A percentile compares a stretch with the other conserved stretches of the same genome.
These are phyloP conservation scores for Nemophila menziesii DNA, from an alignment of 257 asterid genomes.

Conservation along the genomic window DNA sequence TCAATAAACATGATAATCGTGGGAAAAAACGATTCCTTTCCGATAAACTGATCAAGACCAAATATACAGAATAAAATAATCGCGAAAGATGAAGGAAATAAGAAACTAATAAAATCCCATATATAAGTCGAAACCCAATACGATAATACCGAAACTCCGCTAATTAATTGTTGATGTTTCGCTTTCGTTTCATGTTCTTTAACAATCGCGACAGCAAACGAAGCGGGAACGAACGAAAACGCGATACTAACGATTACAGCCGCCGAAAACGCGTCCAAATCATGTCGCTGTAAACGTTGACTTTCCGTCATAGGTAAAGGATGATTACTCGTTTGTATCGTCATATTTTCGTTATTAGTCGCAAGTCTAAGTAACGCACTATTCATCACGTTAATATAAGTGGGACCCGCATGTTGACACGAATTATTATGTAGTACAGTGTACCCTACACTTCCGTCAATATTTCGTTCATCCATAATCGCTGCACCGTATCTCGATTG, in stretches of 20 bases:
- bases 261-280: constrained; percentile 90
- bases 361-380: constrained; percentile 89
- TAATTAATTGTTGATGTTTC: constrained; percentile 89
- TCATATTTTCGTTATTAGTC: constrained; percentile 68
- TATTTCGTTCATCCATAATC: constrained; percentile 64
- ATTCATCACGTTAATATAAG: constrained; percentile 74
- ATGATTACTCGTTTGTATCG: constrained; percentile 79
- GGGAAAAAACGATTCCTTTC: constrained; percentile 59
- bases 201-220: constrained; percentile 95
- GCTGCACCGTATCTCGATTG: constrained; percentile 98
- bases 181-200: constrained; percentile 99
- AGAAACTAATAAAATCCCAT: constrained; percentile 99
- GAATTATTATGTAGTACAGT: constrained; percentile 83
- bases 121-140: constrained; percentile 94
- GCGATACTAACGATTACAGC: constrained; percentile 79
- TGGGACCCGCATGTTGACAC: constrained; percentile 95
- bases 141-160: constrained; percentile 91
- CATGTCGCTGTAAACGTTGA: constrained; percentile 91
- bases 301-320: constrained; percentile 86
- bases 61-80: constrained; percentile 61
- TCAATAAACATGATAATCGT: constrained; percentile 69
- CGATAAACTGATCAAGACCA: constrained; percentile 87
- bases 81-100: constrained; percentile 76
- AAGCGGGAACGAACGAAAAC: constrained; percentile 91
- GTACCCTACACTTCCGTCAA: constrained; percentile 77